Evolutionary conservation across 331 rosid species (phyloP), one percentile per base, ranked within the genome.

Genomic region (Cydonia oblonga): DNA sequence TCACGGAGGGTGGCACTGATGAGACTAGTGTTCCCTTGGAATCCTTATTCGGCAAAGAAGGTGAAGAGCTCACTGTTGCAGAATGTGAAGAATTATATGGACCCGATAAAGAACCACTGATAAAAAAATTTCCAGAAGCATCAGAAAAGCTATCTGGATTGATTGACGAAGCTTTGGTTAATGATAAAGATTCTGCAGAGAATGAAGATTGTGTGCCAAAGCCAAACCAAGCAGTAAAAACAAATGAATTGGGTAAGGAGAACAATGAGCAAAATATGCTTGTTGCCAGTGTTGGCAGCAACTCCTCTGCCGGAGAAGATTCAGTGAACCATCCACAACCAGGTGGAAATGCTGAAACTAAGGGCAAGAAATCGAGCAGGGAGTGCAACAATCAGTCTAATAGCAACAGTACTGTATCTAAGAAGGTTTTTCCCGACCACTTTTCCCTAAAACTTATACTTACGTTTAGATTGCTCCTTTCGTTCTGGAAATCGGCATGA

Each of bases 71-170:
- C 66, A 81, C 82, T 38, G 88, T 81, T 62, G 90, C 89, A 32
- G 97, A 95, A 79, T 85, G 86, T 74, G 96, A 89, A 76, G 99
- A 91, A 68, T 84, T 95, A 76, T 89, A 89, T 42, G 96, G 96
- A 63, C 96, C 96, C 1, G 97, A 93, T 67, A 86, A 78, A 80
- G 96, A 93, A 74, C 86, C 84, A 7, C 80, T 78, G 5, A 38
- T 76, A 18, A 71, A 64, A 68, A 70, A 64, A 57, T 71, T 91
- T 71, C 89, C 90, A 1, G 76, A 59, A 67, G 85, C 84, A n/a
- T 76, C 69, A 32, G 74, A 18, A 79, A 75, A 83, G 67, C 64
- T 30, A 29, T 30, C 4, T 69, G 89, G 73, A 68, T 73, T 78
- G 40, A 74, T 29, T 52, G 71, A 80, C 79, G 74, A 72, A 69